Percentiles rank a stretch among this genome's conserved stretches.
These are phyloP conservation scores for Polytrichum commune DNA, from an alignment of 225 moss, liverwort and hornwort genomes.

Conservation along the genomic window DNA sequence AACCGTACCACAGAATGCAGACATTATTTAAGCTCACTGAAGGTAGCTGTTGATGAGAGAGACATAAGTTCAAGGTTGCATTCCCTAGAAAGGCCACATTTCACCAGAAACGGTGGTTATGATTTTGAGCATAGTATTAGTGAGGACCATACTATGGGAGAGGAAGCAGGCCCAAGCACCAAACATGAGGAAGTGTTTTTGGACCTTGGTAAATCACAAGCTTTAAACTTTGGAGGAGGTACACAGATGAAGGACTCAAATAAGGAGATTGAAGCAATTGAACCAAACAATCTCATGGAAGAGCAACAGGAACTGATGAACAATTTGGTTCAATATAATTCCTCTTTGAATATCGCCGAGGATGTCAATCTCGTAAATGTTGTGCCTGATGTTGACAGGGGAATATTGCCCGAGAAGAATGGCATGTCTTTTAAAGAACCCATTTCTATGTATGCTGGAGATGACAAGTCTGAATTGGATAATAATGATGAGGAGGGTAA, in stretches of 20 bases:
- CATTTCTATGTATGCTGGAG: constrained; percentile 11
- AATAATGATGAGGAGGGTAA: constrained; percentile 7
- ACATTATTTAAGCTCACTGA: no score
- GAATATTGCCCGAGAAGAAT: constrained; percentile 1
- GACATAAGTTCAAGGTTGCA: no score
- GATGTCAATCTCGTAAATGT: constrained; percentile 4
- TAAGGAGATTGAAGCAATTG: constrained; percentile 13
- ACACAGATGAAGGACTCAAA: constrained; percentile 6
- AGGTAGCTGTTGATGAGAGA: no score
- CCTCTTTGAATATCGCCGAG: not conserved
- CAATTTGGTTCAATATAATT: not conserved
- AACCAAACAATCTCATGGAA: constrained; percentile 22
- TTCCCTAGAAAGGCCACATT: no score
- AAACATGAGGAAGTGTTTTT: constrained; percentile 13
- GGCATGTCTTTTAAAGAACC: constrained; percentile 6
- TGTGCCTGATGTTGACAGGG: constrained; percentile 8
- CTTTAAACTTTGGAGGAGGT: constrained; percentile 3
- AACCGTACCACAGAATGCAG: no score
- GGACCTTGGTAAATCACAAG: not conserved
- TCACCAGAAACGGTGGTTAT: not conserved
- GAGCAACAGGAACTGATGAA: constrained; percentile 15
- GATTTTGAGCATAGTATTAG: not conserved
- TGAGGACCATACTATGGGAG: constrained; percentile 40
- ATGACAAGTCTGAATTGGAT: constrained; percentile 15
- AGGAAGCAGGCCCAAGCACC: constrained; percentile 26